Base-by-base conservation (phyloP, 2,329 filamentous ascomycete species). In the Colletotrichum liriopes region DNA sequence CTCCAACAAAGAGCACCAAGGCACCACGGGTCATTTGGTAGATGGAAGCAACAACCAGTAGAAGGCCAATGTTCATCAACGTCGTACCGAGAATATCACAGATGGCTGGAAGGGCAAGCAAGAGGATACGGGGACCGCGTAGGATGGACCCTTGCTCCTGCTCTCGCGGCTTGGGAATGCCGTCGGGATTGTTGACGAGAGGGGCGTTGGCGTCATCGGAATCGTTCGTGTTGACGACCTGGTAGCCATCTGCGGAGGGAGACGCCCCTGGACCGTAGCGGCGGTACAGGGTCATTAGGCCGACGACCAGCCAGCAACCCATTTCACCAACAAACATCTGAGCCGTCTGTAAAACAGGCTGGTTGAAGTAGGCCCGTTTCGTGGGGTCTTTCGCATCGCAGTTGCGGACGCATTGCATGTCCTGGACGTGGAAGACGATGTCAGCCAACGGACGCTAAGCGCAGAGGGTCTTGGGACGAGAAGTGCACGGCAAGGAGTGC, bases 11-110 rank as follows among this genome's bases (percentile, higher is more conserved):
- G 8, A 99, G 88, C 3, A 99, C 96, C 52, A 99, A 87, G 0
- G 96, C 96, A 11, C 96, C 96, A 71, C 96, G 89, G 1, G 96
- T 98, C 96, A 99, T 99, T 84, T 99, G 96, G 84, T 98, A 99
- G 79, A 99, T 98, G 73, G 94, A 97, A 1, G 96, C 94, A 16
- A 94, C 96, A 32, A 98, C 95, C 80, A 98, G 95, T 60, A 98
- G 88, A 76, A 99, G 87, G 4, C 96, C 96, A 5, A 94, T 93
- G 79, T 99, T 99, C 95, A 99, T 98, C 67, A 98, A 89, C 5
- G 96, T 99, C 5, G 96, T 99, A 59, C 94, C 96, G 32, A 93
- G 91, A 75, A 98, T 98, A 81, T 99, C 96, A 83, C 95, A 98
- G 79, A 95, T 93, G 52, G 96, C 94, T 1, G 96, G 96, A 14